Conservation (phyloP, 805 yeast genomes). For the Brettanomyces naardenensis region DNA sequence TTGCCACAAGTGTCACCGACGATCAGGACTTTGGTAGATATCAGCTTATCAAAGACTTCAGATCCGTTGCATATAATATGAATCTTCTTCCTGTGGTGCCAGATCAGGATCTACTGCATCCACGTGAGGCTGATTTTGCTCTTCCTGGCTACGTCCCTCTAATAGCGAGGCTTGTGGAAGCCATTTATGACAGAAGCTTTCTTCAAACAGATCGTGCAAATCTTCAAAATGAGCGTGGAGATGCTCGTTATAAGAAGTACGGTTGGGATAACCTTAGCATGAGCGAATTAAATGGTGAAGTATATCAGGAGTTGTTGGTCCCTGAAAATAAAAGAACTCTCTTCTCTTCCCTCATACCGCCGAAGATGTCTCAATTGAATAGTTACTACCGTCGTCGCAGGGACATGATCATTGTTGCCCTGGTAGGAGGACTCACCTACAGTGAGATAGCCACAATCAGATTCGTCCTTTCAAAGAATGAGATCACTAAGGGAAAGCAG, state of each 20-base stretch:
- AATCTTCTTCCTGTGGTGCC: slow-evolving; percentile 35
- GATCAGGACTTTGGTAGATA: slow-evolving; percentile 3
- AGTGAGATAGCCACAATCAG: slow-evolving; percentile 74
- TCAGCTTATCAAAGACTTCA: slow-evolving; percentile 29
- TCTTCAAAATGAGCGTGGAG: background rate
- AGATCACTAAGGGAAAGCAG: slow-evolving; percentile 25
- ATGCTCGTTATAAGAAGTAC: slow-evolving; percentile 19
- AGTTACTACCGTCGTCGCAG: slow-evolving; percentile 8
- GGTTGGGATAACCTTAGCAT: slow-evolving; percentile 37
- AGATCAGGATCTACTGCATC: slow-evolving; percentile 25
- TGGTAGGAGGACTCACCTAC: slow-evolving; percentile 81
- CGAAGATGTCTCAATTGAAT: slow-evolving; percentile 12
- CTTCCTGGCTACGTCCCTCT: slow-evolving; percentile 83
- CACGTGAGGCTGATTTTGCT: slow-evolving; percentile 48
- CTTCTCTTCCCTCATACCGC: slow-evolving; percentile 20
- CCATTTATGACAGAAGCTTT: slow-evolving; percentile 52
- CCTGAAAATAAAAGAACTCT: slow-evolving; percentile 23
- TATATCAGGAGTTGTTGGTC: slow-evolving; percentile 21
- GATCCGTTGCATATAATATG: slow-evolving; percentile 31
- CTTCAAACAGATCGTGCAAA: background rate
- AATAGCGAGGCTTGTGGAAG: slow-evolving; percentile 58
- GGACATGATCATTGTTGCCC: slow-evolving; percentile 37
- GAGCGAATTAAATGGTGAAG: slow-evolving; percentile 33
- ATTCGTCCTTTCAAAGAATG: slow-evolving; percentile 42
- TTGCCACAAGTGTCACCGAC: slow-evolving; percentile 7